Evolutionary conservation across 2,329 filamentous ascomycete genomes (phyloP), one percentile per base, ranked within the genome.

Genomic region (Clonostachys solani): DNA sequence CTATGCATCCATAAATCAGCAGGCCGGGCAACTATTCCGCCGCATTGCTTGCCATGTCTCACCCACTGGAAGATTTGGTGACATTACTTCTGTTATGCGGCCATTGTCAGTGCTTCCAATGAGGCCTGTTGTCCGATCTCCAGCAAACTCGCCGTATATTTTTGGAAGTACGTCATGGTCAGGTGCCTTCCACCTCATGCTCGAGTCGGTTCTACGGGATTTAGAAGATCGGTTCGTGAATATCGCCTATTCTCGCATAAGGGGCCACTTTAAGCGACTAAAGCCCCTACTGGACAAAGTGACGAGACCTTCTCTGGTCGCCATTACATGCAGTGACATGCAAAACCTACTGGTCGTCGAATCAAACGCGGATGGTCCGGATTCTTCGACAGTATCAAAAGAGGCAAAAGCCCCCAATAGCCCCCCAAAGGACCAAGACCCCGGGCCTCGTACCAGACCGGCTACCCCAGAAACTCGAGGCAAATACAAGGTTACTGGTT

Each of bases 181-280:
- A 2, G 65, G 71, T 33, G 78, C 80, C 1, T 86, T 86, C 47
- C 72, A 78, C 37, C 65, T 69, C 4, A 61, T 85, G 47, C 58
- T 84, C 9, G 81, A 85, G 52, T 69, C 69, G 1, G 64, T 80
- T 4, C 59, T 85, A 16, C 67, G 79, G 10, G 83, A 85, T 51
- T 79, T 73, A 1, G 81, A 86, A 57, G 81, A 84, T 52, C 72
- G 79, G 65, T 70, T 73, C 1, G 69, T 86, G 5, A 72, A 74
- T 19, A 64, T 85, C n/a, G 73, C 74, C 5, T 86, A 85, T 53
- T 67, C 73, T 19, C 61, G 68, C 5, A 73, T 86, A 4, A 68
- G 82, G 43, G 60, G 62, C 12, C 75, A 80, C n/a, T 75, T 79
- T 47, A 58, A 66, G 36, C 68, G 75, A 12, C 67, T 81, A 23